Evolutionary conservation across 2,329 filamentous ascomycete genomes (phyloP).

Genomic region (Drechmeria coniospora): DNA sequence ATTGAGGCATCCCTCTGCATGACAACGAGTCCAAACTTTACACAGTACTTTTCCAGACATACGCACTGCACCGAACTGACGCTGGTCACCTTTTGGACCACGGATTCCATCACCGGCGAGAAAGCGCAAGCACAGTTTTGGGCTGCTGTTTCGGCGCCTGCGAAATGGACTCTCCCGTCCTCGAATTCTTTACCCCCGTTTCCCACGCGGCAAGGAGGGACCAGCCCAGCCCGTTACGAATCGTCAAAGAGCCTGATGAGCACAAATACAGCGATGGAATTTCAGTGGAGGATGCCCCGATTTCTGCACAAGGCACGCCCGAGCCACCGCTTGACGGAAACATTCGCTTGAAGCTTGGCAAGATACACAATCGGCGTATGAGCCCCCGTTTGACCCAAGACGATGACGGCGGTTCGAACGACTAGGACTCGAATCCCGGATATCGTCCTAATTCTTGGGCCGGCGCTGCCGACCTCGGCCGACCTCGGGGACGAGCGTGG

Average conservation of each 20-base stretch:
- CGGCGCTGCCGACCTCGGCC: conserved; percentile 4
- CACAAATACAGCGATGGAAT: no score
- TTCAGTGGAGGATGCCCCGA: no score
- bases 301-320: no score
- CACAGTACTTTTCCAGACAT: no score
- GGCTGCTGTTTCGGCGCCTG: no score
- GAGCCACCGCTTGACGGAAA: conserved; percentile 1
- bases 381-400: background rate
- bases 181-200: conserved; percentile 16
- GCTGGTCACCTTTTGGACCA: no score
- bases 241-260: conserved; percentile 24
- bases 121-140: no score
- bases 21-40: no score
- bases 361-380: conserved; percentile 3
- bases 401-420: background rate
- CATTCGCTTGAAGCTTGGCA: conserved; percentile 4
- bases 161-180: conserved; percentile 11
- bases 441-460: conserved; percentile 1
- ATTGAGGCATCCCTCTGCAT: no score
- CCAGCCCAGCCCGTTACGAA: conserved; percentile 31
- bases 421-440: background rate
- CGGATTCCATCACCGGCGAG: no score
- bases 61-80: no score
- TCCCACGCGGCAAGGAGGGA: conserved; percentile 9
- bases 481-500: conserved; percentile 3